Evolutionary conservation across 768 basidiomycete genomes (phyloP), one percentile per base, ranked within the genome.

Genomic region (Hygrocybe punicea): DNA sequence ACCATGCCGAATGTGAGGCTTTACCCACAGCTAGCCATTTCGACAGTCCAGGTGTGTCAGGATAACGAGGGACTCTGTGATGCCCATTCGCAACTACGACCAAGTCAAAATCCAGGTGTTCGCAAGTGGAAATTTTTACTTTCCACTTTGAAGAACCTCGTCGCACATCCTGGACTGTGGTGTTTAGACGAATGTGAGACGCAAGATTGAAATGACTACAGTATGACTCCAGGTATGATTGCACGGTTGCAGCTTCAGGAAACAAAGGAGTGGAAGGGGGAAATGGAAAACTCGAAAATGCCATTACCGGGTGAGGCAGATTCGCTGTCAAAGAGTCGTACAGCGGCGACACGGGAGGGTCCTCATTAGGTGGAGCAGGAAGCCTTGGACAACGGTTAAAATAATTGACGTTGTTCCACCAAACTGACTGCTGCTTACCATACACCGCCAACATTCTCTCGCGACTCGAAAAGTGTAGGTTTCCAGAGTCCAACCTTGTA

Each of bases 311-410:
- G 61, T 92, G 87, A 0, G 91, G 88, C 4, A 93, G 66, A 62
- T 93, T 93, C 1, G 91, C 86, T n/a, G 86, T 87, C 11, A 93
- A 73, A 0, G 86, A 86, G 63, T 92, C 86, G 63, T 93, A 93
- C 8, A 91, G 64, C 1, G 91, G 83, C 1, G 88, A 86, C 33
- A 79, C 64, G 2, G 88, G 87, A 6, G 82, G 82, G 34, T 81
- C 69, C 17, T 72, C 75, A 10, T 69, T 67, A 3, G 81, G 78
- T 35, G 76, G 71, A 6, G 83, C 80, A 17, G 87, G 84, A 21
- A 82, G 66, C 88, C 86, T 84, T 55, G 29, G 4, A 29, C 29
- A 29, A 4, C 29, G 29, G 29, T 8, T 29, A 23, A 13, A 40
- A 13, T n/a, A 17, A 44, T 45, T 42, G 37, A 21, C 17, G 37